phyloP scores from a whole-genome alignment of 2,329 filamentous ascomycete species.

The Apiospora arundinis region DNA sequence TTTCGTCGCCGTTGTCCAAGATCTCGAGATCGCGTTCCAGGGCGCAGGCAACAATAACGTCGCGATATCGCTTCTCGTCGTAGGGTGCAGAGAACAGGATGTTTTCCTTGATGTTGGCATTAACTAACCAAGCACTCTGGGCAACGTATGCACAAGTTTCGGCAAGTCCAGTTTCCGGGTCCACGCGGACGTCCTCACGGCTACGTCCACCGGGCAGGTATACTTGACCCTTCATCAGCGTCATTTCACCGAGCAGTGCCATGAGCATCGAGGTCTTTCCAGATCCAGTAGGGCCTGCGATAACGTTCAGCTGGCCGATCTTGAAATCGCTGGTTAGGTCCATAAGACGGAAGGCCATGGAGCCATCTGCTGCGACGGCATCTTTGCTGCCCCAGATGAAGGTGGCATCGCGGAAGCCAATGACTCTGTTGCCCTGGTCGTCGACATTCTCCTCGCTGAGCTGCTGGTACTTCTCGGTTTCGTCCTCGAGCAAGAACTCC shows the following conservation, averaged over 20 bases:
- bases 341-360: slow-evolving; percentile 81
- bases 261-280: slow-evolving; percentile 96
- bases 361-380: slow-evolving; percentile 65
- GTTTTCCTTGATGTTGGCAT: slow-evolving; percentile 94
- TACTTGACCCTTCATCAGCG: slow-evolving; percentile 77
- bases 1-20: slow-evolving; percentile 89
- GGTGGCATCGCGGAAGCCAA: slow-evolving; percentile 84
- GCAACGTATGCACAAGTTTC: slow-evolving; percentile 97
- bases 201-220: slow-evolving; percentile 85
- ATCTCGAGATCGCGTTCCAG: slow-evolving; percentile 91
- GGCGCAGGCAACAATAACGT: slow-evolving; percentile 90
- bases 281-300: slow-evolving; percentile 90
- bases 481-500: slow-evolving; percentile 89
- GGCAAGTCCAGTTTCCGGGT: slow-evolving; percentile 84
- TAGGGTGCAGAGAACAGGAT: slow-evolving; percentile 87
- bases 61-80: slow-evolving; percentile 81
- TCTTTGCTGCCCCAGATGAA: slow-evolving; percentile 86
- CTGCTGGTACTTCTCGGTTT: slow-evolving; percentile 94
- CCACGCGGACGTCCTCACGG: slow-evolving; percentile 81
- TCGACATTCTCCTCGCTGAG: slow-evolving; percentile 74
- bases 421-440: slow-evolving; percentile 72
- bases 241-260: slow-evolving; percentile 97
- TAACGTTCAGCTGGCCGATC: slow-evolving; percentile 87
- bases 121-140: slow-evolving; percentile 96
- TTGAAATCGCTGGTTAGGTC: slow-evolving; percentile 84